phyloP scores from a whole-genome alignment of 257 asterid species.

The Capsicum rhomboideum region DNA sequence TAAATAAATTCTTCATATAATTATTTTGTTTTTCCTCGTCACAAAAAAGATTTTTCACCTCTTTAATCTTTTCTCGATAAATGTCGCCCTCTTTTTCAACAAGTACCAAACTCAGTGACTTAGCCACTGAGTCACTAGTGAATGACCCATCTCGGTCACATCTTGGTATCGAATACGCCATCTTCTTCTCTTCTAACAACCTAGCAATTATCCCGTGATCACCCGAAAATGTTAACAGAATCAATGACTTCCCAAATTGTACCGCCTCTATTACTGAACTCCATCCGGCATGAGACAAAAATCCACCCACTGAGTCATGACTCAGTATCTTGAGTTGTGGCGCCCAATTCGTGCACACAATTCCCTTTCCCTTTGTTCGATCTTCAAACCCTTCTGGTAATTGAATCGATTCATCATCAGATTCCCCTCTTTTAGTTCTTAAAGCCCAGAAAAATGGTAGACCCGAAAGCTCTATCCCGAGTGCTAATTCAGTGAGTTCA shows the following conservation, averaged over 20 bases:
- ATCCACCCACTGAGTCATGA: constrained; percentile 20
- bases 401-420: not conserved
- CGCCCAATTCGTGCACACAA: constrained; percentile 19
- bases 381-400: constrained; percentile 20
- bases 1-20: not conserved
- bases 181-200: constrained; percentile 7
- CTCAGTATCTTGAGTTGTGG: constrained; percentile 20
- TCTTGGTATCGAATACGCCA: not conserved
- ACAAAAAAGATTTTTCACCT: not conserved
- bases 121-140: constrained; percentile 9
- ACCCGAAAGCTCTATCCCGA: constrained; percentile 1
- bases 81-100: constrained; percentile 1
- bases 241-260: constrained; percentile 5
- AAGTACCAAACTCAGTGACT: constrained; percentile 8
- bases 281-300: constrained; percentile 26
- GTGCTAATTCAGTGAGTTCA: constrained; percentile 19
- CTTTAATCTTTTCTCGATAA: constrained; percentile 4
- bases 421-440: not conserved
- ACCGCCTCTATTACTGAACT: constrained; percentile 23
- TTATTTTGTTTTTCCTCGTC: not conserved
- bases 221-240: constrained; percentile 12
- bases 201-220: constrained; percentile 25
- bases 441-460: not conserved
- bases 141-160: constrained; percentile 10
- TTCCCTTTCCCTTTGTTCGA: constrained; percentile 11